Conservation (phyloP, 306 rosid genomes). For the Abrus pulchellus region DNA sequence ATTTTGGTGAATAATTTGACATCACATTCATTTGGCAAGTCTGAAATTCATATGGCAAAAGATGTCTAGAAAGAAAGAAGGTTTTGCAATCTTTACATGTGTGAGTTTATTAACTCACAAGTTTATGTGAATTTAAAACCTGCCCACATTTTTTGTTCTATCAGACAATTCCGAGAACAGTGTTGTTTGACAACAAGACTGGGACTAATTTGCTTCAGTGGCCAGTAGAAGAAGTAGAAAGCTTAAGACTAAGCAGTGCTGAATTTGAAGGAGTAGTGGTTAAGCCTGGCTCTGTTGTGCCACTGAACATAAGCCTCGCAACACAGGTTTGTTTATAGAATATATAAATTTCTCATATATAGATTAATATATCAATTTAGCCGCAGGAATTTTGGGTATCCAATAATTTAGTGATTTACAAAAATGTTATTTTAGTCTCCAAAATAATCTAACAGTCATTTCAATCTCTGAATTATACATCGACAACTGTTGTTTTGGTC, state of each 20-base stretch:
- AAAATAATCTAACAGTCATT: too few relatives aligned
- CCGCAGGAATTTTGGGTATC: too few relatives aligned
- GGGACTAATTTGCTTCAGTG: slow-evolving; percentile 66
- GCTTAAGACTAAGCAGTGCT: slow-evolving; percentile 62
- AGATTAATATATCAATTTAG: too few relatives aligned
- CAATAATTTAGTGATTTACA: too few relatives aligned
- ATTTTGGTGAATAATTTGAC: not conserved
- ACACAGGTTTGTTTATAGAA: slow-evolving; percentile 63
- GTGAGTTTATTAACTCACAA: not conserved
- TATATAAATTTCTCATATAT: not conserved
- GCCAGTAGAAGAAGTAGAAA: slow-evolving; percentile 85
- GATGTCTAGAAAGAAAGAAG: not conserved
- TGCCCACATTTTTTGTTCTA: not conserved
- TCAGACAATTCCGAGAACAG: slow-evolving; percentile 83
- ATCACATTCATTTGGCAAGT: not conserved
- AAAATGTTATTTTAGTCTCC: too few relatives aligned
- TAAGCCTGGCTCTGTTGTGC: slow-evolving; percentile 67
- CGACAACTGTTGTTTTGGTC: too few relatives aligned
- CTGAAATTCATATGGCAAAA: not conserved
- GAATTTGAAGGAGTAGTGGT: slow-evolving; percentile 60
- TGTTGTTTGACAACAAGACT: slow-evolving; percentile 66
- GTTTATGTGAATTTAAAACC: not conserved
- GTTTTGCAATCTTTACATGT: not conserved
- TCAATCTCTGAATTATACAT: too few relatives aligned
- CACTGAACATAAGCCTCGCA: slow-evolving; percentile 60